These are phyloP conservation scores for Sporisorium scitamineum DNA, from an alignment of 1,284 basidiomycete genomes.

Conservation along the genomic window DNA sequence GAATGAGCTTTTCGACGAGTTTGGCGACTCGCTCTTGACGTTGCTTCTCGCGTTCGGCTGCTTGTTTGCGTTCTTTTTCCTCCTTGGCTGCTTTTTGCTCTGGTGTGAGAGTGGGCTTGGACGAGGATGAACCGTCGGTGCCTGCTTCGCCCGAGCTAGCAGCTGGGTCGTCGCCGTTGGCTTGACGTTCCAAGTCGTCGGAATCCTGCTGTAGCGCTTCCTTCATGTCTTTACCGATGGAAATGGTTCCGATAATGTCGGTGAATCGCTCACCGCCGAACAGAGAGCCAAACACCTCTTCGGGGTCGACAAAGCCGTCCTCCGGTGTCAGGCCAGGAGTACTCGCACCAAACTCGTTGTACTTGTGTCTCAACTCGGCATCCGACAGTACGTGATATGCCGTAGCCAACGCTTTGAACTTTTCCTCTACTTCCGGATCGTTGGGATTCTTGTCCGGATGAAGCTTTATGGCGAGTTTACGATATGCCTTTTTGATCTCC, in stretches of 20 bases:
- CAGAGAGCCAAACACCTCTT: slow-evolving; percentile 80
- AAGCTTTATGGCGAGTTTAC: slow-evolving; percentile 90
- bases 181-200: slow-evolving; percentile 72
- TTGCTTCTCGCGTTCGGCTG: slow-evolving; percentile 84
- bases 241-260: slow-evolving; percentile 84
- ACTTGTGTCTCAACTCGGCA: slow-evolving; percentile 83
- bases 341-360: slow-evolving; percentile 80
- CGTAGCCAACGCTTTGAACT: slow-evolving; percentile 74
- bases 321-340: slow-evolving; percentile 65
- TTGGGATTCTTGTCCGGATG: slow-evolving; percentile 84
- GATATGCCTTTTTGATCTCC: slow-evolving; percentile 95
- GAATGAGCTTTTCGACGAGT: slow-evolving; percentile 83
- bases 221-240: slow-evolving; percentile 95
- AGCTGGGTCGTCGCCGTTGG: slow-evolving; percentile 32
- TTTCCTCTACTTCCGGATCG: slow-evolving; percentile 89
- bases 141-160: background rate
- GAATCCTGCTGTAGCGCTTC: slow-evolving; percentile 93
- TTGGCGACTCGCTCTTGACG: slow-evolving; percentile 83
- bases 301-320: slow-evolving; percentile 75
- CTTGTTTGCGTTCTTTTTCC: slow-evolving; percentile 75
- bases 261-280: slow-evolving; percentile 81
- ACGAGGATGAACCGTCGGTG: background rate
- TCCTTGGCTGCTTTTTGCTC: slow-evolving; percentile 85
- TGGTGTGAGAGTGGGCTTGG: slow-evolving; percentile 76
- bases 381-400: slow-evolving; percentile 80